Evolutionary conservation across 768 basidiomycete species (phyloP), one percentile per base, ranked within the genome.

Genomic region (Botryobasidium botryosum): DNA sequence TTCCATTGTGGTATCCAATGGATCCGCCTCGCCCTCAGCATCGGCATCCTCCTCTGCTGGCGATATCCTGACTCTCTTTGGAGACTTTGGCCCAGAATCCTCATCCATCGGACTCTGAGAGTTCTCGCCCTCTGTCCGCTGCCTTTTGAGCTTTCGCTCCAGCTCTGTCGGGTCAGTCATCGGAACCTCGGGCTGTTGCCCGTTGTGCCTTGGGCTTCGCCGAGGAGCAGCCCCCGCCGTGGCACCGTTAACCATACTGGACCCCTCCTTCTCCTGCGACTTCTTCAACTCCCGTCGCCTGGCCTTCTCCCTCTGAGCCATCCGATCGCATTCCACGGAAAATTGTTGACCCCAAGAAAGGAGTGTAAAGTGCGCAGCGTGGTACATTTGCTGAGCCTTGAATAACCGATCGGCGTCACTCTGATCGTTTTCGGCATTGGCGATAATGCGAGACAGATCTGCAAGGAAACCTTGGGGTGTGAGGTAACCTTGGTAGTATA

Each of bases 371-470:
- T 94, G 69, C 1, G 84, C 69, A 15, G 84, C 80, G 20, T 76
- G 86, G 50, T 77, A 73, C 86, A 99, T 86, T 31, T 85, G 79
- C 49, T 86, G 80, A 0, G 92, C 85, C 50, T 79, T 80, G 55
- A 73, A 71, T 35, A 85, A 59, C 33, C 84, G 68, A 5, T 96
- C 92, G 13, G 62, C 57, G 57, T 96, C 76, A 50, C 87, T 85
- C 62, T 78, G 81, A 47, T 70, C 68, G 45, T 88, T 69, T 52
- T 87, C 83, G 37, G 67, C 66, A 50, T 70, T 70, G 42, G 60
- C 57, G 42, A 64, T 60, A 32, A 70, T 66, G 26, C 56, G 55
- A 29, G 58, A 52, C 28, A 68, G 51, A 49, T 68, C 68, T n/a
- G 77, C 72, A 6, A 96, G 70, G 66, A 99, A 94, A 45, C 85